Evolutionary conservation across 441 rosid genomes (phyloP).

Genomic region (Daphne laureola): DNA sequence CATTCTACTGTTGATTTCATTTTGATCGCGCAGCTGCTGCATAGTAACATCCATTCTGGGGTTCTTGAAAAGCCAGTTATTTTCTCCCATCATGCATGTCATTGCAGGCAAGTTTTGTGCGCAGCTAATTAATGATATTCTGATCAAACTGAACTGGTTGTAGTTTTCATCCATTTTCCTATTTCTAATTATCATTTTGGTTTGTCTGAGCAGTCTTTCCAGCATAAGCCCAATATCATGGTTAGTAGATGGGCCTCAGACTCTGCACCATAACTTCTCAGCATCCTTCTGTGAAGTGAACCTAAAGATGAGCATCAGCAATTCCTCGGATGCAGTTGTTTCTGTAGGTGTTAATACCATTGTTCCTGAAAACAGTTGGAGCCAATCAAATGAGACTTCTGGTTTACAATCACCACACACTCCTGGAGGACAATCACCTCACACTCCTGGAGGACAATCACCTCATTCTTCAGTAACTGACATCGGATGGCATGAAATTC

Average conservation of each 20-base stretch:
- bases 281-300: slow-evolving; percentile 55
- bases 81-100: slow-evolving; percentile 74
- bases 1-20: slow-evolving; percentile 60
- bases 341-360: slow-evolving; percentile 44
- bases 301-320: slow-evolving; percentile 67
- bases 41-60: slow-evolving; percentile 29
- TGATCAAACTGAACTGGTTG: neutral
- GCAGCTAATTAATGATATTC: neutral
- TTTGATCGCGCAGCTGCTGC: slow-evolving; percentile 45
- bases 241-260: slow-evolving; percentile 61
- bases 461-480: slow-evolving; percentile 34
- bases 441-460: slow-evolving; percentile 18
- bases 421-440: slow-evolving; percentile 15
- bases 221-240: slow-evolving; percentile 64
- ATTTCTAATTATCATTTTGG: neutral
- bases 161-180: slow-evolving; percentile 3
- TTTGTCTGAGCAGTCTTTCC: slow-evolving; percentile 32
- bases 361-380: slow-evolving; percentile 25
- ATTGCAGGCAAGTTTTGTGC: slow-evolving; percentile 51
- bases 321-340: slow-evolving; percentile 45
- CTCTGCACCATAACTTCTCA: slow-evolving; percentile 53
- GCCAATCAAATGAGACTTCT: slow-evolving; percentile 23
- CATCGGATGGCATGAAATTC: slow-evolving; percentile 63
- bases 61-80: slow-evolving; percentile 33
- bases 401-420: slow-evolving; percentile 18